These are phyloP conservation scores for Ampelomyces quisqualis DNA, from an alignment of 2,329 filamentous ascomycete species.

Conservation along the genomic window DNA sequence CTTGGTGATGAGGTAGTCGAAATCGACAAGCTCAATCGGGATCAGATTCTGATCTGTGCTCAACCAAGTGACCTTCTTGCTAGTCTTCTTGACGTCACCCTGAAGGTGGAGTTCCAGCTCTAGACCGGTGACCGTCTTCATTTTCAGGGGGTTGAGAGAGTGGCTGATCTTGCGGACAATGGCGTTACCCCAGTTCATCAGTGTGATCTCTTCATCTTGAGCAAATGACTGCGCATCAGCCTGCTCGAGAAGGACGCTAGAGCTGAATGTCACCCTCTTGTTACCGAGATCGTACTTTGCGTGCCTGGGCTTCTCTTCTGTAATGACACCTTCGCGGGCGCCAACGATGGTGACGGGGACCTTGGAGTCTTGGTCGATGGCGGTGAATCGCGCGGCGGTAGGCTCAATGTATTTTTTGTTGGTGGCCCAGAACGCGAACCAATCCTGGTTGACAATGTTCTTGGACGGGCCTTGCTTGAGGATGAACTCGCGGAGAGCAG, in stretches of 20 bases:
- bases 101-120: constrained; percentile 85
- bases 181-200: constrained; percentile 96
- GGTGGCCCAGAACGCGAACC: constrained; percentile 63
- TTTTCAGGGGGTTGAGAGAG: constrained; percentile 51
- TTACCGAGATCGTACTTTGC: constrained; percentile 85
- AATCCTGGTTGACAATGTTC: constrained; percentile 82
- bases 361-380: constrained; percentile 66
- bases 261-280: constrained; percentile 81
- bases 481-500: constrained; percentile 79
- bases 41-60: constrained; percentile 75
- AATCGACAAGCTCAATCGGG: constrained; percentile 84
- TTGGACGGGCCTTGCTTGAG: constrained; percentile 80
- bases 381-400: constrained; percentile 51
- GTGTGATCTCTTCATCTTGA: constrained; percentile 84
- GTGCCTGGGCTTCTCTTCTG: constrained; percentile 80
- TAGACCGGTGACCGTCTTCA: constrained; percentile 63
- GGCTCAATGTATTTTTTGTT: constrained; percentile 57
- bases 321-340: constrained; percentile 55
- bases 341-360: constrained; percentile 72
- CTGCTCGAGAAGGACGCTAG: constrained; percentile 78
- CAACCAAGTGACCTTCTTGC: constrained; percentile 97
- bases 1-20: constrained; percentile 93
- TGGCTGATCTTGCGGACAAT: constrained; percentile 67
- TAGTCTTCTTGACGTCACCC: constrained; percentile 91
- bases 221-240: constrained; percentile 79